phyloP scores from a whole-genome alignment of 305 asterid species.

The Fraxinus paxiana region DNA sequence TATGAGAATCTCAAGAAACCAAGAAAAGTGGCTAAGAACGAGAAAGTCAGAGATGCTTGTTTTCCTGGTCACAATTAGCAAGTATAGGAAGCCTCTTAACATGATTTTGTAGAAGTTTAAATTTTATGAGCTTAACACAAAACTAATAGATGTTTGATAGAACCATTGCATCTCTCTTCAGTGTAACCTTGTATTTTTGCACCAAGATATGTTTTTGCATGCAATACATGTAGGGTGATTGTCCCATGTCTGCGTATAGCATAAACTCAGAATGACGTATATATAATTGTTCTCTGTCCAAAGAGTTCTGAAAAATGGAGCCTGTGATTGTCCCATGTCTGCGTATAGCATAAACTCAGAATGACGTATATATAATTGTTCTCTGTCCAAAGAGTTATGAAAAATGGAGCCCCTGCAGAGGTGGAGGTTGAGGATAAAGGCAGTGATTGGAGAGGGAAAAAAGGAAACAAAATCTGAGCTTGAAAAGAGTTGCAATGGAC shows the following conservation, averaged over 20 bases:
- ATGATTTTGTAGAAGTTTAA: neutral
- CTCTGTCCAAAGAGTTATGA: neutral
- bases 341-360: neutral
- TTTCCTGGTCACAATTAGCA: neutral
- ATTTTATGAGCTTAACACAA: neutral
- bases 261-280: neutral
- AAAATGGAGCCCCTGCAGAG: neutral
- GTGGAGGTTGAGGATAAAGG: neutral
- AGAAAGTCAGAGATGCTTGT: neutral
- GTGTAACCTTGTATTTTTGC: neutral
- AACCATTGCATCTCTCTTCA: neutral
- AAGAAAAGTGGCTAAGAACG: constrained; percentile 19
- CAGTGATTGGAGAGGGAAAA: neutral
- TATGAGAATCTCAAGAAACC: constrained; percentile 15
- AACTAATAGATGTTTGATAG: neutral
- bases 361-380: neutral
- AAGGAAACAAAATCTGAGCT: neutral
- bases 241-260: neutral
- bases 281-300: neutral
- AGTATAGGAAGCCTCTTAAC: neutral
- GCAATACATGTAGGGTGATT: neutral
- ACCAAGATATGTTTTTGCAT: neutral
- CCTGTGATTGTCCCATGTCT: neutral
- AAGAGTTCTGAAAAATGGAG: neutral
- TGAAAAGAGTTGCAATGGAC: neutral